Conservation (phyloP, 306 rosid species). For the Arachis hypogaea region DNA sequence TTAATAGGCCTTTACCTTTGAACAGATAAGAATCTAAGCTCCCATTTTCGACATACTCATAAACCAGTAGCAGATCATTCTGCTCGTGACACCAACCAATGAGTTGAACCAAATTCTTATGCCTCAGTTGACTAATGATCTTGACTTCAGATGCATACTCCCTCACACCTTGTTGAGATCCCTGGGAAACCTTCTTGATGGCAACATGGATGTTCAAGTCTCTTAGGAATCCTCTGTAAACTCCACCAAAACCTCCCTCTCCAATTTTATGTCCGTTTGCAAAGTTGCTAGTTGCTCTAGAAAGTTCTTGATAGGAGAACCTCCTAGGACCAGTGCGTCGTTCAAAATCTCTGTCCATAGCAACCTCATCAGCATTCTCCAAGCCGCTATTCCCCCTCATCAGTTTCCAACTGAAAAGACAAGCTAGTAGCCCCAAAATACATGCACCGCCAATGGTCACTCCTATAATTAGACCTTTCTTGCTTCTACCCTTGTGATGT, state of each 20-base stretch:
- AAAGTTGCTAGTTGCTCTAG: constrained; percentile 39
- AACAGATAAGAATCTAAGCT: constrained; percentile 42
- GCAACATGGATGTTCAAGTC: constrained; percentile 20
- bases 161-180: constrained; percentile 33
- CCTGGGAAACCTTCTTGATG: constrained; percentile 38
- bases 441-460: background rate
- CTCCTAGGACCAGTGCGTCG: constrained; percentile 24
- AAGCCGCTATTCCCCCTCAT: background rate
- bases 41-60: constrained; percentile 43
- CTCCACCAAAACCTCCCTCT: constrained; percentile 43
- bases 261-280: constrained; percentile 36
- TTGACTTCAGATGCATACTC: constrained; percentile 33
- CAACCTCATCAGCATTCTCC: background rate
- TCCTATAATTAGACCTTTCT: background rate
- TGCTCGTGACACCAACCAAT: constrained; percentile 45
- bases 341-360: constrained; percentile 40
- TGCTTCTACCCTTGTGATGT: background rate
- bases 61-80: constrained; percentile 31
- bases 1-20: background rate
- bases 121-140: constrained; percentile 46
- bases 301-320: constrained; percentile 23
- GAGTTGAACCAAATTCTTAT: constrained; percentile 43
- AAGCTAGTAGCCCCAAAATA: constrained; percentile 1
- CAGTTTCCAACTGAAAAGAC: constrained; percentile 1
- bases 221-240: constrained; percentile 35